Conservation (phyloP, 352 stramenopile species). For the Pythium volutum region DNA sequence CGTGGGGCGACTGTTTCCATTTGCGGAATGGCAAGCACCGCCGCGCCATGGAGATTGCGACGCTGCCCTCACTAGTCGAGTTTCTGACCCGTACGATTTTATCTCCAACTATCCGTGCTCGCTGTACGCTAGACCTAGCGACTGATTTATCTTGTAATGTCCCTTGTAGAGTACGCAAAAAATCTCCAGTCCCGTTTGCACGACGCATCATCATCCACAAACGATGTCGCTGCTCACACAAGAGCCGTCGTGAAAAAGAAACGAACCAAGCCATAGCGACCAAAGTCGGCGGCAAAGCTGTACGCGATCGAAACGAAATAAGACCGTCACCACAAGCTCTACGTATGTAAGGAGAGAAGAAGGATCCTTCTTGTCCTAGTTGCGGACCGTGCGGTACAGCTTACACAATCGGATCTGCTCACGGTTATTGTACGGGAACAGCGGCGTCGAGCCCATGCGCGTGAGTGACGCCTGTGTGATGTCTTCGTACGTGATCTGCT, state of each 20-base stretch:
- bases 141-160: neutral
- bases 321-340: neutral
- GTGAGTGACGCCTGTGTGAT: constrained; percentile 44
- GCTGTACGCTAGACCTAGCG: neutral
- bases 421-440: constrained; percentile 61
- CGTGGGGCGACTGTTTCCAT: constrained; percentile 38
- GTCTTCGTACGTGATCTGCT: constrained; percentile 62
- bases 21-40: constrained; percentile 42
- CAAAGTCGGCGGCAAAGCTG: constrained; percentile 8
- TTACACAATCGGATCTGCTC: constrained; percentile 70
- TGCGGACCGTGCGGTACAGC: constrained; percentile 27
- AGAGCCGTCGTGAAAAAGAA: constrained; percentile 5
- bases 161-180: constrained; percentile 8
- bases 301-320: neutral
- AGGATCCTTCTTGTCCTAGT: neutral
- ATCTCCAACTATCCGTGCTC: neutral
- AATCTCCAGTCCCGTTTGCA: neutral
- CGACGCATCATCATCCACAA: neutral
- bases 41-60: constrained; percentile 48
- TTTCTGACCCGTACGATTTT: constrained; percentile 27
- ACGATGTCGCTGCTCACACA: neutral
- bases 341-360: neutral
- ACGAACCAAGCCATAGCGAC: neutral
- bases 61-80: constrained; percentile 32
- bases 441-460: constrained; percentile 34